Conservation (phyloP, 768 basidiomycete genomes). For the Hypholoma fasciculare region DNA sequence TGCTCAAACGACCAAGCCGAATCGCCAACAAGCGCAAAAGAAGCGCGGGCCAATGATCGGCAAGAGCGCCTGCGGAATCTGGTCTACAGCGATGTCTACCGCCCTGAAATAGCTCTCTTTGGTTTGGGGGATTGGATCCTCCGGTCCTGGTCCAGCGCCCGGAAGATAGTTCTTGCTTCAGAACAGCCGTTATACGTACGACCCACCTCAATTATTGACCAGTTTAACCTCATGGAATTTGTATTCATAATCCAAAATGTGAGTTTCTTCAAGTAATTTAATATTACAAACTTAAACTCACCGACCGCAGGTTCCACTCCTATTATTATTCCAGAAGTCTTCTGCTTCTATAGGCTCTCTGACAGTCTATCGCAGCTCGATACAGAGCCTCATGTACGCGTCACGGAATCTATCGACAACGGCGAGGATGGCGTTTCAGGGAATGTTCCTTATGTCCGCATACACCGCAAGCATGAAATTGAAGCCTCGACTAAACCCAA, state of each 20-base stretch:
- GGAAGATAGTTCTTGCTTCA: constrained; percentile 57
- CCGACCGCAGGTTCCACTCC: constrained; percentile 61
- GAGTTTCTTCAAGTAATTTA: constrained; percentile 20
- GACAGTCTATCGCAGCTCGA: constrained; percentile 76
- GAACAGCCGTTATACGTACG: constrained; percentile 45
- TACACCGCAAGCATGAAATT: constrained; percentile 78
- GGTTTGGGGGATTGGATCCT: constrained; percentile 86
- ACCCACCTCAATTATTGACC: constrained; percentile 49
- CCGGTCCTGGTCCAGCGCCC: constrained; percentile 69
- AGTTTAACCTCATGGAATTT: constrained; percentile 65
- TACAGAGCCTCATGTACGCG: constrained; percentile 70
- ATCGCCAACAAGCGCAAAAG: constrained; percentile 47
- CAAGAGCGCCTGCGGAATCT: constrained; percentile 76
- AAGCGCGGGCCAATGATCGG: constrained; percentile 64
- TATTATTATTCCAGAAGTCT: constrained; percentile 71
- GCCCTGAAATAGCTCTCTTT: constrained; percentile 82
- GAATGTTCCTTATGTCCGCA: constrained; percentile 84
- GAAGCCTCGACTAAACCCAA: constrained; percentile 66
- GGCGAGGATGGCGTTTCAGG: constrained; percentile 76
- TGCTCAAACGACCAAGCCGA: constrained; percentile 42
- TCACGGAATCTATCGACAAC: constrained; percentile 63
- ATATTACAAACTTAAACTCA: constrained; percentile 8
- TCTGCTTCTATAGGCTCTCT: constrained; percentile 79
- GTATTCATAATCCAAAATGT: constrained; percentile 72
- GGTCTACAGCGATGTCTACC: constrained; percentile 71